Percentiles rank a stretch among this genome's conserved stretches.
Evolutionary conservation across 2,329 filamentous ascomycete species (phyloP).

Genomic region (Coleophoma crateriformis): DNA sequence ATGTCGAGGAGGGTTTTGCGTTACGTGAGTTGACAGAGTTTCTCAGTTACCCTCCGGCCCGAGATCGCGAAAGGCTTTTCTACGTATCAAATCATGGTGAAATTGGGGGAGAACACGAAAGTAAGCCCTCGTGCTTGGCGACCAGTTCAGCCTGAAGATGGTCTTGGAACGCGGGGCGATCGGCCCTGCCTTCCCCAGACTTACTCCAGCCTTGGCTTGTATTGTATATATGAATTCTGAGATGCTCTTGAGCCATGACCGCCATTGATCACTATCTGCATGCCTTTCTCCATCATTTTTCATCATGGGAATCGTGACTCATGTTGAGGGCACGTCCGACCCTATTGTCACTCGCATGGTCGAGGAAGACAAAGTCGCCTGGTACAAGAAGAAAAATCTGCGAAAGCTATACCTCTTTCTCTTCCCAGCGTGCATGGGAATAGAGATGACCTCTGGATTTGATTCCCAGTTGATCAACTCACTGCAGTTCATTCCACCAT

Average conservation of each 20-base stretch:
- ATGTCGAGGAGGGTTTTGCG: too few relatives aligned
- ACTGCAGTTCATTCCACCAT: conserved; percentile 29
- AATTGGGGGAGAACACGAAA: too few relatives aligned
- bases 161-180: not conserved
- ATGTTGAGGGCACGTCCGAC: conserved; percentile 20
- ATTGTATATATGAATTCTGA: too few relatives aligned
- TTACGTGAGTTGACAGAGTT: too few relatives aligned
- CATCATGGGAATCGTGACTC: not conserved
- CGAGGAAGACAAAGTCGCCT: conserved; percentile 30
- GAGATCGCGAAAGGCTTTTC: too few relatives aligned
- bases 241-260: too few relatives aligned
- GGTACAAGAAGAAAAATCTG: conserved; percentile 33
- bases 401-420: conserved; percentile 31
- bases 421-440: conserved; percentile 44
- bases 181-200: not conserved
- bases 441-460: conserved; percentile 49
- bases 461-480: conserved; percentile 44
- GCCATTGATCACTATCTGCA: too few relatives aligned
- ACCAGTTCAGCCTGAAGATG: not conserved
- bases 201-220: not conserved
- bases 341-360: conserved; percentile 33
- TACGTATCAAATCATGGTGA: too few relatives aligned
- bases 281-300: too few relatives aligned
- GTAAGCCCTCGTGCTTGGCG: not conserved
- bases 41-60: too few relatives aligned